phyloP scores from a whole-genome alignment of 1,284 basidiomycete genomes.

The Flammula alnicola region DNA sequence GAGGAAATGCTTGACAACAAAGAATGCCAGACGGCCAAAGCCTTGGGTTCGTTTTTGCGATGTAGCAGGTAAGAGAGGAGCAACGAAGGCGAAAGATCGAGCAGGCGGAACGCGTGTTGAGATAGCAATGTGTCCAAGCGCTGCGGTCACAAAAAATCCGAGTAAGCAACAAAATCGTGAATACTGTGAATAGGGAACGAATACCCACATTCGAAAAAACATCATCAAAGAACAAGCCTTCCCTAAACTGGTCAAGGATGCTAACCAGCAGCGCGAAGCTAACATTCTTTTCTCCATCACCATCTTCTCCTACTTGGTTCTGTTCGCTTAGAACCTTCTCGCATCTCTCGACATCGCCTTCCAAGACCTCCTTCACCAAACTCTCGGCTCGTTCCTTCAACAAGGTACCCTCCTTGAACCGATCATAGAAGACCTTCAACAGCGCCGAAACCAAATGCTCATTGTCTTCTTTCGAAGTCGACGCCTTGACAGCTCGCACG shows the following conservation, averaged over 20 bases:
- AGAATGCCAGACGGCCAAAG: constrained; percentile 47
- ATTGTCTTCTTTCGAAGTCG: constrained; percentile 25
- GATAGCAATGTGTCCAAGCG: constrained; percentile 49
- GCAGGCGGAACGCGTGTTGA: constrained; percentile 43
- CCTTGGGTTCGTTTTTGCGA: constrained; percentile 40
- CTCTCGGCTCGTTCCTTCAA: constrained; percentile 17
- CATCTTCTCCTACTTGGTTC: constrained; percentile 6
- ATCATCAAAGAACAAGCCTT: constrained; percentile 43
- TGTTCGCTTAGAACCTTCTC: not conserved
- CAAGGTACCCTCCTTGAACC: constrained; percentile 30
- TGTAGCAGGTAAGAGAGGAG: constrained; percentile 53
- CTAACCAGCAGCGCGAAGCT: constrained; percentile 35
- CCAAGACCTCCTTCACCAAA: constrained; percentile 14
- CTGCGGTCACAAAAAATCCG: constrained; percentile 34
- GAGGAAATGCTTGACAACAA: constrained; percentile 39
- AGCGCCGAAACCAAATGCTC: constrained; percentile 44
- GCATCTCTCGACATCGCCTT: not conserved
- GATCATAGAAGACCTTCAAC: constrained; percentile 45
- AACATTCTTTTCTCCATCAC: constrained; percentile 9
- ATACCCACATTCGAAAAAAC: constrained; percentile 44
- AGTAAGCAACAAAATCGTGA: not conserved
- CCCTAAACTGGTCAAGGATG: constrained; percentile 47
- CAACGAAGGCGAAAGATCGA: constrained; percentile 46
- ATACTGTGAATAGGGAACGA: not conserved
- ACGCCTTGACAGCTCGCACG: constrained; percentile 28